Evolutionary conservation across 306 rosid species (phyloP).

Genomic region (Sicyos baderoa): DNA sequence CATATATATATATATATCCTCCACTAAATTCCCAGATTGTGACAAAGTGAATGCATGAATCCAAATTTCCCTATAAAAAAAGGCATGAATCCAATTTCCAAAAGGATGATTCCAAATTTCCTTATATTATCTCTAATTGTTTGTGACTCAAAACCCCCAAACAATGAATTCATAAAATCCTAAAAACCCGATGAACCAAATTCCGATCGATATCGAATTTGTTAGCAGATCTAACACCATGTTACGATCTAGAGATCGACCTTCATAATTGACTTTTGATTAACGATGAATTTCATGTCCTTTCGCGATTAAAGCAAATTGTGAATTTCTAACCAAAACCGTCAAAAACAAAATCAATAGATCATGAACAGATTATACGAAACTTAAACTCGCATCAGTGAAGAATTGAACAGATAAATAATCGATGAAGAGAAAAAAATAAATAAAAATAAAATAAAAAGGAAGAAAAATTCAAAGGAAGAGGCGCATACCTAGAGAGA

Average conservation of each 20-base stretch:
- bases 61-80: neutral
- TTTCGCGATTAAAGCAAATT: neutral
- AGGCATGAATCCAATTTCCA: neutral
- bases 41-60: neutral
- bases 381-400: neutral
- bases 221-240: neutral
- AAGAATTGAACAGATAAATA: neutral
- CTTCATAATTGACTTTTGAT: neutral
- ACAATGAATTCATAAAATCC: neutral
- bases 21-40: neutral
- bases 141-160: neutral
- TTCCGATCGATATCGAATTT: neutral
- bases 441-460: neutral
- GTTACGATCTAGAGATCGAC: neutral
- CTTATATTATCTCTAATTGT: neutral
- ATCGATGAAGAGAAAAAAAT: neutral
- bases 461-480: neutral
- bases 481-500: constrained; percentile 15
- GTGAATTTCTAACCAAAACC: neutral
- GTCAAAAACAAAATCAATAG: neutral
- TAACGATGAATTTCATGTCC: neutral
- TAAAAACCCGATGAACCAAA: neutral
- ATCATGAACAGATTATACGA: neutral
- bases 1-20: neutral
- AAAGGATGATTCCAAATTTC: neutral